phyloP scores from a whole-genome alignment of 23 red algal species.

The Chondrus crispus region DNA sequence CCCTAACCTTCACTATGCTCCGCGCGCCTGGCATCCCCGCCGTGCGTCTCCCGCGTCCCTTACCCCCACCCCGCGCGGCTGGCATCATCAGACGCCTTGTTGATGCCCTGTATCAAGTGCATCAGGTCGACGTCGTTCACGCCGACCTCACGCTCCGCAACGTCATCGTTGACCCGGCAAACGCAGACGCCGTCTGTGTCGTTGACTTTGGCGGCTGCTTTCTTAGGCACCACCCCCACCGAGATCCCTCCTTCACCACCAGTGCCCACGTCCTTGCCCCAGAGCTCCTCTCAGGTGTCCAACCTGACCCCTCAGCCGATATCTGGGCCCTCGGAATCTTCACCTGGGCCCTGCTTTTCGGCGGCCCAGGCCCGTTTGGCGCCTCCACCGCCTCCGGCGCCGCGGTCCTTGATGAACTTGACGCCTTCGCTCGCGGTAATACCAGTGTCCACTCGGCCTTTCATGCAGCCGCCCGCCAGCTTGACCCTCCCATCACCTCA shows the following conservation, averaged over 20 bases:
- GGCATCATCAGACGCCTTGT: background rate
- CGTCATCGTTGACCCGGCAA: conserved; percentile 31
- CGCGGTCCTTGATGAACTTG: background rate
- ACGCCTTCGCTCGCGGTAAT: no score
- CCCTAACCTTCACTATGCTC: conserved; percentile 28
- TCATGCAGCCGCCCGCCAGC: no score
- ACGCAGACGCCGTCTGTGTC: background rate
- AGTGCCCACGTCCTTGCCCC: conserved; percentile 13
- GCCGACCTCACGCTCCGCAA: conserved; percentile 44
- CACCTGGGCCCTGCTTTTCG: conserved; percentile 38
- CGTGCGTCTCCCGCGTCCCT: background rate
- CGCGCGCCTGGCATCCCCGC: conserved; percentile 19
- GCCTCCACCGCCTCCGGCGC: background rate
- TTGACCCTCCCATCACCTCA: no score
- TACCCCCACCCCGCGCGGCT: background rate
- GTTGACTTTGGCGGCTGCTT: conserved; percentile 57
- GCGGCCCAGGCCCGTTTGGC: conserved; percentile 21
- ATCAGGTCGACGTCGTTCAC: conserved; percentile 42
- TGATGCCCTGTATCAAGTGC: background rate
- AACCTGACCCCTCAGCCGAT: conserved; percentile 14
- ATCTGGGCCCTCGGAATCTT: conserved; percentile 48
- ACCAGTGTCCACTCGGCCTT: no score
- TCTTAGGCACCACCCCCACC: background rate
- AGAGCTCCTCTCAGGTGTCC: background rate
- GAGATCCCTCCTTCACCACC: conserved; percentile 4